A percentile compares a stretch with the other conserved stretches of the same genome.
Evolutionary conservation across 2,329 filamentous ascomycete genomes (phyloP).

Genomic region (Ilyonectria sp.): DNA sequence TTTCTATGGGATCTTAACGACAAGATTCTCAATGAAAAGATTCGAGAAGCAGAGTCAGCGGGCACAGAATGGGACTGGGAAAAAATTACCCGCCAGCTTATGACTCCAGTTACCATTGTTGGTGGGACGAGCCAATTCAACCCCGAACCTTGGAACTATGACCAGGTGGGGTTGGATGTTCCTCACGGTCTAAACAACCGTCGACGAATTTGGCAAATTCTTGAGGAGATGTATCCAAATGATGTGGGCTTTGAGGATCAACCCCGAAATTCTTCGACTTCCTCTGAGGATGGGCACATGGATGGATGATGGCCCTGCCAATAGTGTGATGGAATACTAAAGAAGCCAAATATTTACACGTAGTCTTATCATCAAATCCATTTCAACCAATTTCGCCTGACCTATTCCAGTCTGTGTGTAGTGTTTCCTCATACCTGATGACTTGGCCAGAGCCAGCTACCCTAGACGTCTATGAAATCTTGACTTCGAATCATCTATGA

Average conservation of each 20-base stretch:
- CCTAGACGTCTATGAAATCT: too few relatives aligned
- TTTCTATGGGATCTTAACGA: conserved; percentile 30
- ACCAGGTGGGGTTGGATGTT: conserved; percentile 15
- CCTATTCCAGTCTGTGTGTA: too few relatives aligned
- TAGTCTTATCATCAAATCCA: too few relatives aligned
- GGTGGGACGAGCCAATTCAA: too few relatives aligned
- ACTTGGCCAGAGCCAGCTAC: too few relatives aligned
- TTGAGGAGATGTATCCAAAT: conserved; percentile 30
- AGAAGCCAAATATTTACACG: too few relatives aligned
- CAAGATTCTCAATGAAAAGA: neutral
- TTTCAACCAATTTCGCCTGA: too few relatives aligned
- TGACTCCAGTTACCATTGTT: neutral
- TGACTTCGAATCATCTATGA: too few relatives aligned
- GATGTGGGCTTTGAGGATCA: neutral
- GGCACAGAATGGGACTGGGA: conserved; percentile 27
- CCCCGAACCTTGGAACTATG: neutral
- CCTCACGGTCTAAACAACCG: conserved; percentile 22
- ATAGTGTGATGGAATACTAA: too few relatives aligned
- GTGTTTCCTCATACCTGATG: too few relatives aligned
- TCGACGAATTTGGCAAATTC: conserved; percentile 30
- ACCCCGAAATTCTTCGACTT: neutral
- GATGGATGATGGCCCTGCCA: too few relatives aligned
- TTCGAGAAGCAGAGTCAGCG: neutral
- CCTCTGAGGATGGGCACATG: too few relatives aligned
- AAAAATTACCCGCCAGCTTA: conserved; percentile 23